phyloP scores from a whole-genome alignment of 495 filamentous ascomycete species.

The Xylaria curta region DNA sequence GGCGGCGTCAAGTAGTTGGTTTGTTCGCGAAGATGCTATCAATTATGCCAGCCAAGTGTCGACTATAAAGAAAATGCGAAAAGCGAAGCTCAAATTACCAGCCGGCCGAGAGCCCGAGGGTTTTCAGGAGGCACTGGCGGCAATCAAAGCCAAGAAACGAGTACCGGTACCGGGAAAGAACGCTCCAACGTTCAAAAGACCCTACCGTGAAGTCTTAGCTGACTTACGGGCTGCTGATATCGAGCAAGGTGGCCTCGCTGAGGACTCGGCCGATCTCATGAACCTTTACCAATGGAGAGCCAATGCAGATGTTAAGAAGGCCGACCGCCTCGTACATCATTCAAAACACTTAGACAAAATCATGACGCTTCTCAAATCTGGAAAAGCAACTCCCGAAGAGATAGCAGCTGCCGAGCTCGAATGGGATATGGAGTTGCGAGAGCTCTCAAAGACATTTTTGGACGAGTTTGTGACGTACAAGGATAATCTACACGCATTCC shows the following conservation, averaged over 20 bases:
- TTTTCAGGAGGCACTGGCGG: slow-evolving; percentile 36
- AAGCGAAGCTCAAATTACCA: slow-evolving; percentile 38
- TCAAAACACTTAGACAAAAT: slow-evolving; percentile 32
- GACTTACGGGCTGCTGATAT: slow-evolving; percentile 42
- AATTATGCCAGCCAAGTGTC: slow-evolving; percentile 41
- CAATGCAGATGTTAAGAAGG: slow-evolving; percentile 31
- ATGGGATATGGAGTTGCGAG: slow-evolving; percentile 30
- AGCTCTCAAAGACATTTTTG: slow-evolving; percentile 23
- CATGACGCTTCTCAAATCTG: slow-evolving; percentile 27
- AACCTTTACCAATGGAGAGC: slow-evolving; percentile 36
- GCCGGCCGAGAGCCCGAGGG: slow-evolving; percentile 41
- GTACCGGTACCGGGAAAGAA: slow-evolving; percentile 14
- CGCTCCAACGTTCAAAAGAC: slow-evolving; percentile 36
- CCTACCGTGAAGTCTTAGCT: slow-evolving; percentile 40
- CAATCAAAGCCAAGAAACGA: slow-evolving; percentile 16
- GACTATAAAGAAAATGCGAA: slow-evolving; percentile 43
- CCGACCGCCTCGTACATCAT: slow-evolving; percentile 35
- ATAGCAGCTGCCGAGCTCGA: slow-evolving; percentile 26
- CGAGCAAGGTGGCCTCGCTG: background rate
- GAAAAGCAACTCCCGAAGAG: slow-evolving; percentile 12
- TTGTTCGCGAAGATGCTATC: slow-evolving; percentile 40
- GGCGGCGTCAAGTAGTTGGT: slow-evolving; percentile 16
- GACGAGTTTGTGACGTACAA: slow-evolving; percentile 41
- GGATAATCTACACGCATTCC: slow-evolving; percentile 55
- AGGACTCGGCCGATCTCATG: slow-evolving; percentile 33